These are phyloP conservation scores for Coniosporium tulheliwenetii DNA, from an alignment of 2,329 filamentous ascomycete genomes.

Conservation along the genomic window DNA sequence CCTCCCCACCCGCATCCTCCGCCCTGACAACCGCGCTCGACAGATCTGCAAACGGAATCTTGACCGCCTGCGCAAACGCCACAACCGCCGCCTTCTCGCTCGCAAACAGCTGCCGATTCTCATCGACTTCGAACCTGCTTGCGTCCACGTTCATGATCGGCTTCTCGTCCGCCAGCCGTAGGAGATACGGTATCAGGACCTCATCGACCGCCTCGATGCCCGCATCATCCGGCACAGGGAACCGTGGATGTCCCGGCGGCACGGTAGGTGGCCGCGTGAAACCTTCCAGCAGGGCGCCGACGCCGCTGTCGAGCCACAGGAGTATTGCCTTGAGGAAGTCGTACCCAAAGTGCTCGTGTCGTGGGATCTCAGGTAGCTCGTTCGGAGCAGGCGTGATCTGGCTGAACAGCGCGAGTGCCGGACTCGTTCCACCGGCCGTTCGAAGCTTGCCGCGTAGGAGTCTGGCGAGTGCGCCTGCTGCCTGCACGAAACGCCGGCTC, in stretches of 20 bases:
- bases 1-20: conserved; percentile 2
- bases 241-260: conserved; percentile 25
- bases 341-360: conserved; percentile 40
- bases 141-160: conserved; percentile 40
- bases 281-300: conserved; percentile 36
- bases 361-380: conserved; percentile 22
- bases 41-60: conserved; percentile 35
- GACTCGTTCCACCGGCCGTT: conserved; percentile 18
- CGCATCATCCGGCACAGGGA: conserved; percentile 35
- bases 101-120: conserved; percentile 33
- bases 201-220: conserved; percentile 38
- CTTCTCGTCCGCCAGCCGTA: conserved; percentile 32
- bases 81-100: conserved; percentile 39
- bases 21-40: conserved; percentile 20
- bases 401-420: conserved; percentile 10
- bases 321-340: conserved; percentile 49
- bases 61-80: conserved; percentile 39
- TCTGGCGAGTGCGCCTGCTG: conserved; percentile 40
- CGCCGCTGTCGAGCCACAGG: conserved; percentile 45
- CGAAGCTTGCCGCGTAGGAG: conserved; percentile 38
- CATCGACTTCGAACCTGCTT: conserved; percentile 41
- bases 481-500: conserved; percentile 45
- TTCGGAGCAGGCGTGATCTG: conserved; percentile 15
- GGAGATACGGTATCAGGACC: conserved; percentile 42
- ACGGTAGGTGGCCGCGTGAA: conserved; percentile 33